Evolutionary conservation across 192 early-diverging fungal genomes (phyloP), one percentile per base, ranked within the genome.

Genomic region (Coemansia sp.): DNA sequence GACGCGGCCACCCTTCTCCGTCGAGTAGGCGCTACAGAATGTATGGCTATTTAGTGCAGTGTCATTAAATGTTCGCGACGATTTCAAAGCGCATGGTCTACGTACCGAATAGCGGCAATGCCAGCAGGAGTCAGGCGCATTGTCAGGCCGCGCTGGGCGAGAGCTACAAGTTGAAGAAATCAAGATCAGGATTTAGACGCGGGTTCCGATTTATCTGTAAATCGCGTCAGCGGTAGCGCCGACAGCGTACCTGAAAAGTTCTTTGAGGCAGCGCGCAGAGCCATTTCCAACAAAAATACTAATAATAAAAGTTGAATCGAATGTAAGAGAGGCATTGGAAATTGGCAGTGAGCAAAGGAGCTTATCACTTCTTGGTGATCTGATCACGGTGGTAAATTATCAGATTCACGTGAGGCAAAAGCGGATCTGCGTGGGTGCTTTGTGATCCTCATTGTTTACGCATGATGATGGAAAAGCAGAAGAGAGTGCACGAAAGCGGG

Each of bases 71-170:
- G 29, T n/a, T n/a, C n/a, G 35, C 33, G 34, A 15, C 12, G n/a
- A 18, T 38, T 38, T 52, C 1, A 52, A 15, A 52, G 48, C 0
- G 24, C 26, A 21, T 7, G 48, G 9, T 52, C 21, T 37, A 46
- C 22, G 39, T 72, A 68, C 65, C 75, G 64, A 58, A 78, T 62
- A 19, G 76, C 76, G 9, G 65, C 60, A 41, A 63, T 41, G 22
- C 70, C 76, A 11, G 70, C 76, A 4, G 76, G 76, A 21, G 76
- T 72, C 43, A 78, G 58, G 29, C 62, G 76, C 76, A 78, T 65
- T 24, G 70, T 58, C 32, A 72, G 48, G 29, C 70, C 76, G 62
- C 76, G 76, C 76, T 78, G 76, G 29, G 70, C 76, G 41, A 78
- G 62, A 32, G 68, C 73, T 76, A 76, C 54, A 70, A 12, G 17